phyloP scores from a whole-genome alignment of 495 filamentous ascomycete species.

The Penicillium maclennaniae region DNA sequence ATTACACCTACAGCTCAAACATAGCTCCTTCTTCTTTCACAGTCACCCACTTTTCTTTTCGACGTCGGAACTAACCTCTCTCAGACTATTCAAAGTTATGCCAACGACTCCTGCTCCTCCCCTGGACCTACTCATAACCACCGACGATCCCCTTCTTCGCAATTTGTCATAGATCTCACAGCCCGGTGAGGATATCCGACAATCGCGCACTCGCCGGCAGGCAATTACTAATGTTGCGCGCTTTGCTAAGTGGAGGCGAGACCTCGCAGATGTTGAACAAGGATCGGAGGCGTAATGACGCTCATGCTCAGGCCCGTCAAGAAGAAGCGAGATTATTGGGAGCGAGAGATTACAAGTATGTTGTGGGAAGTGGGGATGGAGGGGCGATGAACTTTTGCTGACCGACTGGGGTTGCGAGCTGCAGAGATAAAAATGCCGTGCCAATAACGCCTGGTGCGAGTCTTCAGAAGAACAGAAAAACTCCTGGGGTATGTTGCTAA shows the following conservation, averaged over 20 bases:
- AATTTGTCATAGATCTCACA: constrained; percentile 24
- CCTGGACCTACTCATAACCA: constrained; percentile 20
- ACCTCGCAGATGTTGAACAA: constrained; percentile 20
- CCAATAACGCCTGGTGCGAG: constrained; percentile 17
- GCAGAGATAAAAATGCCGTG: constrained; percentile 14
- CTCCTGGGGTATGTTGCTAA: constrained; percentile 17
- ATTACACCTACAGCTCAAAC: not conserved
- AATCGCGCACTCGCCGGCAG: constrained; percentile 3
- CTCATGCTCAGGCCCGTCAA: constrained; percentile 11
- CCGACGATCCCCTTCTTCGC: constrained; percentile 21
- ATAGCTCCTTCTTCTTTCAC: not conserved
- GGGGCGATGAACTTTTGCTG: not conserved
- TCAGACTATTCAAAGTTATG: constrained; percentile 32
- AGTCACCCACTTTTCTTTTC: not conserved
- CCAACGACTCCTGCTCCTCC: constrained; percentile 15
- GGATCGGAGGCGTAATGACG: constrained; percentile 2
- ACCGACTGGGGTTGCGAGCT: not conserved
- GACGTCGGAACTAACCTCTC: constrained; percentile 5
- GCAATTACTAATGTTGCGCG: constrained; percentile 10
- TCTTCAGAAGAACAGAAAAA: constrained; percentile 5
- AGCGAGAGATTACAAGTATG: constrained; percentile 14
- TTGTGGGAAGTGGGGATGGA: not conserved
- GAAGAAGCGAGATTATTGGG: constrained; percentile 28
- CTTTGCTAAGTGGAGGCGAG: constrained; percentile 8
- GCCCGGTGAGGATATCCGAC: constrained; percentile 27